Percentiles rank a stretch among this genome's conserved stretches.
Evolutionary conservation across 1,284 basidiomycete species (phyloP).

Genomic region (Microbotryum lychnidis-dioicae): DNA sequence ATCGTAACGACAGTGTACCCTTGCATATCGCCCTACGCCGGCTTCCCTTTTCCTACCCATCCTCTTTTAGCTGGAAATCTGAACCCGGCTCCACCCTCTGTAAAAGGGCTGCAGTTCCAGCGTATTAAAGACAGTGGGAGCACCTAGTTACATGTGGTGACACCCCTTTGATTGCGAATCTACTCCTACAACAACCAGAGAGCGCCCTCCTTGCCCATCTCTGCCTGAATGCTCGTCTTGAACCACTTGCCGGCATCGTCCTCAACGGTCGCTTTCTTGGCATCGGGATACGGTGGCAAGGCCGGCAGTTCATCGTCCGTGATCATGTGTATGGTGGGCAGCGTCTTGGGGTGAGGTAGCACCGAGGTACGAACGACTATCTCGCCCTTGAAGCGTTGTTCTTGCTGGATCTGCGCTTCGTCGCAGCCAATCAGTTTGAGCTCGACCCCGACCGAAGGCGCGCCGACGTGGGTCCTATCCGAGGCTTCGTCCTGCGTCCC

Average conservation of each 20-base stretch:
- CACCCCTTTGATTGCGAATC: not conserved
- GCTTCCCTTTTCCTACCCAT: too few species aligned
- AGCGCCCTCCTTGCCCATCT: conserved; percentile 23
- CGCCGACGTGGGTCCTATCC: conserved; percentile 25
- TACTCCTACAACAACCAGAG: conserved; percentile 13
- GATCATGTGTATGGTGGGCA: conserved; percentile 8
- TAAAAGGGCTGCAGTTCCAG: too few species aligned
- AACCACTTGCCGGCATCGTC: conserved; percentile 13
- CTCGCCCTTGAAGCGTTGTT: conserved; percentile 24
- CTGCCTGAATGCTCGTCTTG: conserved; percentile 20
- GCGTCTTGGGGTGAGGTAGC: conserved; percentile 12
- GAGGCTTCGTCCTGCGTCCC: not conserved
- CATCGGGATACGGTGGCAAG: conserved; percentile 15
- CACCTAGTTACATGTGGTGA: not conserved
- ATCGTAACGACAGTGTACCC: too few species aligned
- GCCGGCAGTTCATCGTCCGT: conserved; percentile 9
- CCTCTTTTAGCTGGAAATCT: too few species aligned
- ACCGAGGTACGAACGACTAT: conserved; percentile 21
- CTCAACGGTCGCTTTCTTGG: too few species aligned
- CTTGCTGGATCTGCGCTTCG: conserved; percentile 19
- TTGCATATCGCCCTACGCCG: too few species aligned
- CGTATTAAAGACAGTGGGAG: too few species aligned
- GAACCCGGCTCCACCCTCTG: too few species aligned
- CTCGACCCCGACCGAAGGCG: conserved; percentile 27
- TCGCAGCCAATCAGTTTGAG: conserved; percentile 25